Evolutionary conservation across 108 stramenopile genomes (phyloP).

Genomic region (Epithemia pelagica): DNA sequence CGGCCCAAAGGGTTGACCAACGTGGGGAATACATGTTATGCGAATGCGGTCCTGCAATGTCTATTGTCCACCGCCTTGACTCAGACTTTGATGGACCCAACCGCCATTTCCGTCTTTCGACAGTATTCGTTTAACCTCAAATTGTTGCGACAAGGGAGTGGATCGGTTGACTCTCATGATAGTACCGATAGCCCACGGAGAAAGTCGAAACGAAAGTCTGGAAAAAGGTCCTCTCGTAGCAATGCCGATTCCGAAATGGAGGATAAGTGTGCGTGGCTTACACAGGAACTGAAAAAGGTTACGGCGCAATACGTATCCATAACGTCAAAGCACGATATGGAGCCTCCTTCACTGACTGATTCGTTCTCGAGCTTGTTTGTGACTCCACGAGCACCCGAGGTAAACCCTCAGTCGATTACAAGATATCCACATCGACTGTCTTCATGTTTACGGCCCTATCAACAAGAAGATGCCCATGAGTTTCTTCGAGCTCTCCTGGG

Average conservation of each 20-base stretch:
- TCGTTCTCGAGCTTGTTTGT: neutral
- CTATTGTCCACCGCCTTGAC: conserved; percentile 65
- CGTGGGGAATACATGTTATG: conserved; percentile 82
- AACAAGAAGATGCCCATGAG: conserved; percentile 88
- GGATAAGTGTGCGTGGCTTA: conserved; percentile 68
- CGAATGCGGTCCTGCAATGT: conserved; percentile 78
- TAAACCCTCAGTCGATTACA: conserved; percentile 75
- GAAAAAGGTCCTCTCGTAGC: too few species aligned
- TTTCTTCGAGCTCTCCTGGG: conserved; percentile 72
- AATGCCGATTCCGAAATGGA: conserved; percentile 25
- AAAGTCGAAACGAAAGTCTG: conserved; percentile 12
- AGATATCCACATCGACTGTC: conserved; percentile 73
- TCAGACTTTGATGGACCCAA: conserved; percentile 63
- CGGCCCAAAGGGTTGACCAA: conserved; percentile 67
- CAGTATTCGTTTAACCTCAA: conserved; percentile 75
- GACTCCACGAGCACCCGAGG: conserved; percentile 22
- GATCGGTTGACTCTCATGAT: conserved; percentile 55
- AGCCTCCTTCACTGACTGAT: conserved; percentile 5
- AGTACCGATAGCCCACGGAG: conserved; percentile 7
- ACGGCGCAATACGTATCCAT: conserved; percentile 51
- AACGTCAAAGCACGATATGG: conserved; percentile 18
- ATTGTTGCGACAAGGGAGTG: conserved; percentile 53
- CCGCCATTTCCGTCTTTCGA: conserved; percentile 56
- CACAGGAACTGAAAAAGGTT: conserved; percentile 64
- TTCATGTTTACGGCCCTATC: conserved; percentile 62